phyloP scores from a whole-genome alignment of 371 early-diverging fungal species.

The Neoconidiobolus thromboides region DNA sequence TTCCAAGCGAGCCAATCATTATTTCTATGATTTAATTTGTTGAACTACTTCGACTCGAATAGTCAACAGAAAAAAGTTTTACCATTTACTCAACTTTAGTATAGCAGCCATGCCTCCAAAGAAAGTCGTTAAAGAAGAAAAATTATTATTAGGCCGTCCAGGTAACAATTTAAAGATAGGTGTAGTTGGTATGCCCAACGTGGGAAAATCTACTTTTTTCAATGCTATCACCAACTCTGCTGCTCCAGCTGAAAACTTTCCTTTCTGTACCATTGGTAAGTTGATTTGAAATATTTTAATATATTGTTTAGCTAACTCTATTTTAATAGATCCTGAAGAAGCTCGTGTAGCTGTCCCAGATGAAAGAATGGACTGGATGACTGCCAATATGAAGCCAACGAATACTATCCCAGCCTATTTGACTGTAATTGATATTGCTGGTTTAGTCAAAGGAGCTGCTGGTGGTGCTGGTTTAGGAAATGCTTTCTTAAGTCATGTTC shows the following conservation, averaged over 20 bases:
- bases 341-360: conserved; percentile 68
- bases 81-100: too few relatives aligned
- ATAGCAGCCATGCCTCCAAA: conserved; percentile 36
- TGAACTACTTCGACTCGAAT: too few relatives aligned
- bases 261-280: conserved; percentile 44
- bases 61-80: too few relatives aligned
- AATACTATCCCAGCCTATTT: conserved; percentile 40
- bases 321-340: conserved; percentile 51
- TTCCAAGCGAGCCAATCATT: too few relatives aligned
- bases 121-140: conserved; percentile 62
- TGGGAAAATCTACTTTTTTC: conserved; percentile 84
- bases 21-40: too few relatives aligned
- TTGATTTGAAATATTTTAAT: not conserved
- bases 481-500: conserved; percentile 77
- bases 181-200: conserved; percentile 92
- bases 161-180: conserved; percentile 78
- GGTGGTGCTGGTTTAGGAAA: conserved; percentile 77
- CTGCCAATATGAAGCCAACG: conserved; percentile 42
- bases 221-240: conserved; percentile 69
- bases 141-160: conserved; percentile 78
- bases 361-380: conserved; percentile 52
- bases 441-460: conserved; percentile 76
- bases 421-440: conserved; percentile 87
- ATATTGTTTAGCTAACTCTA: not conserved
- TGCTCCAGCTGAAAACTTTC: conserved; percentile 64